phyloP scores from a whole-genome alignment of 2,329 filamentous ascomycete genomes.

The Aspergillus quadricinctus region DNA sequence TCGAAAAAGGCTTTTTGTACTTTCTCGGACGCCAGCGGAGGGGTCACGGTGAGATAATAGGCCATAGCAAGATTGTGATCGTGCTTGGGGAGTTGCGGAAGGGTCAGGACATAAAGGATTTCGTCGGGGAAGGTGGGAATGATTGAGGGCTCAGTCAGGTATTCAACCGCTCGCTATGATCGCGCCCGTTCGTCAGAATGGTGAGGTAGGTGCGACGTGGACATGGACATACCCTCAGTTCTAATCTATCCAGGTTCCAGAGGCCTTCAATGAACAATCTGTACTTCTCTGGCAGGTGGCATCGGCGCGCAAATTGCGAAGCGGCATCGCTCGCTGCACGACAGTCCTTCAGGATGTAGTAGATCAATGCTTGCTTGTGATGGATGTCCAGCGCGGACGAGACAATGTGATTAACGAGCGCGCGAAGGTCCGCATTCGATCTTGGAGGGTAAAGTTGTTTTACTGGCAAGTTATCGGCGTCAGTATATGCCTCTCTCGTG shows the following conservation, averaged over 20 bases:
- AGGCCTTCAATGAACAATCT: constrained; percentile 76
- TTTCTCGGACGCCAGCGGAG: constrained; percentile 61
- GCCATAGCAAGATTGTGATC: constrained; percentile 66
- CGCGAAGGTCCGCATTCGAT: constrained; percentile 61
- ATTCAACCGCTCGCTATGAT: constrained; percentile 61
- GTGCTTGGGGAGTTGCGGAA: constrained; percentile 50
- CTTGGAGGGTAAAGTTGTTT: constrained; percentile 71
- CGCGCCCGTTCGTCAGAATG: constrained; percentile 6
- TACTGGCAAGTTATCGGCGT: constrained; percentile 30
- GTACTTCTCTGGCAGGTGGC: constrained; percentile 70
- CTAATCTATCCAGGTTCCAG: constrained; percentile 71
- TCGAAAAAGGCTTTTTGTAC: constrained; percentile 65
- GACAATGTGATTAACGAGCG: constrained; percentile 67
- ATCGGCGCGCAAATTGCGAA: constrained; percentile 57
- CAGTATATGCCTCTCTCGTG: constrained; percentile 5
- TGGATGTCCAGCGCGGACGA: constrained; percentile 62
- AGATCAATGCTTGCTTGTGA: constrained; percentile 77
- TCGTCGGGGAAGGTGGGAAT: constrained; percentile 79
- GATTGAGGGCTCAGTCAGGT: constrained; percentile 73
- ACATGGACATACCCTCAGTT: constrained; percentile 54
- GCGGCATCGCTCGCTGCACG: constrained; percentile 51
- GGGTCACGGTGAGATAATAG: constrained; percentile 73
- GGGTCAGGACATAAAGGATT: constrained; percentile 66
- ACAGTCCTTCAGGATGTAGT: constrained; percentile 77
- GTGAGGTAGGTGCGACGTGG: background rate